Base-by-base conservation (phyloP, 2,329 filamentous ascomycete species). In the Pyricularia sp. region DNA sequence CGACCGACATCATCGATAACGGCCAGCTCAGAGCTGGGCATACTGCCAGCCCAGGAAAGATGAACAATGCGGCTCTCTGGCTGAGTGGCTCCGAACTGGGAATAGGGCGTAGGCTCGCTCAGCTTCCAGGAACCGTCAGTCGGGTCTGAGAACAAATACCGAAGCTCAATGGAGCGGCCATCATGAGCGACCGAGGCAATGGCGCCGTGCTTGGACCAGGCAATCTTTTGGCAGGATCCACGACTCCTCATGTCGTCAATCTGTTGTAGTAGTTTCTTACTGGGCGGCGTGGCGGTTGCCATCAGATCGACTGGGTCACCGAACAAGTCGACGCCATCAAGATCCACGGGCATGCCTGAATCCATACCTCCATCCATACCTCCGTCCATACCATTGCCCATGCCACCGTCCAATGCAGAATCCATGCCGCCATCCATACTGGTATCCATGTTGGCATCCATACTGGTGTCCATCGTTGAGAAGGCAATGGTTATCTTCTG, bases 161-260 rank as follows among this genome's bases (percentile, higher is more conserved):
- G 86, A 60, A 96, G 80, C 71, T 89, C 86, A 64, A 97, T 78
- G 16, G 81, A 82, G 62, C 82, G 82, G 31, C 90, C 89, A 75
- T 93, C 88, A 19, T 84, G 78, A 24, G 87, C 84, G 69, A 97
- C 88, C 64, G 88, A 88, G 31, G 93, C 93, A 69, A 97, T 90
- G 66, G 88, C 91, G 59, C 93, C 93, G 67, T 86, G 84, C 70
- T 88, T 92, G 12, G 93, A 96, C 93, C 93, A 97, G 33, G 89
- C 87, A 64, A 97, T 83, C 68, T 85, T 86, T 73, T 92, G 89
- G 80, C 88, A 91, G 74, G 90, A 94, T 19, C 91, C 91, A 66
- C 84, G 84, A 66, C 82, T 79, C 68, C 89, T 85, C 70, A 94
- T 79, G 71, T 96, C 89, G 73, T 94, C 89, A 49, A 96, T 75